These are phyloP conservation scores for Zalerion maritima DNA, from an alignment of 495 filamentous ascomycete genomes.

Conservation along the genomic window DNA sequence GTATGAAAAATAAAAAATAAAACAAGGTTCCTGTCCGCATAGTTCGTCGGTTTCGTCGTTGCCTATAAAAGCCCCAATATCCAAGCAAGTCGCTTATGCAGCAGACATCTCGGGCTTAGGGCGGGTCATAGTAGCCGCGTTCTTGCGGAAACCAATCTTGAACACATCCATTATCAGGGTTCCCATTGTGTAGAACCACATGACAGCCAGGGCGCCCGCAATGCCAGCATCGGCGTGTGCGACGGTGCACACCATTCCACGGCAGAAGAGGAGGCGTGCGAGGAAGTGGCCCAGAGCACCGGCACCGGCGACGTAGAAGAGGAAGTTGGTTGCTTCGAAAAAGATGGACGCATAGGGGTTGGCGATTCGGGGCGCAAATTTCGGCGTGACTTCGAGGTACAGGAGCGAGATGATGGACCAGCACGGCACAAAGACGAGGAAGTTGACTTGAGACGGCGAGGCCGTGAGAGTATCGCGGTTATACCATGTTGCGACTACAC, in stretches of 20 bases:
- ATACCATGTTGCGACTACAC: constrained; percentile 36
- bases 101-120: no score
- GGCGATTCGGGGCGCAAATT: constrained; percentile 31
- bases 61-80: no score
- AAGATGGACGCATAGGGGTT: constrained; percentile 45
- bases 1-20: no score
- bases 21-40: no score
- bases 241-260: constrained; percentile 31
- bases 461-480: constrained; percentile 26
- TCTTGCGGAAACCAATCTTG: constrained; percentile 21
- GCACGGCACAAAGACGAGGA: constrained; percentile 51
- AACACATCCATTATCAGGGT: constrained; percentile 21
- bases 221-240: constrained; percentile 34
- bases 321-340: constrained; percentile 49
- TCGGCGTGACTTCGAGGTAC: constrained; percentile 50
- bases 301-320: constrained; percentile 76
- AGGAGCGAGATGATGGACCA: constrained; percentile 51
- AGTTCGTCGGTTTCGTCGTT: no score
- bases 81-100: no score
- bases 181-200: constrained; percentile 27
- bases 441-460: constrained; percentile 49
- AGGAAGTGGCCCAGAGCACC: constrained; percentile 56
- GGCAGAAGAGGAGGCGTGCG: constrained; percentile 36
- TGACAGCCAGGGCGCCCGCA: constrained; percentile 23
- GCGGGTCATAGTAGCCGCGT: no score